These are phyloP conservation scores for Apocynum venetum DNA, from an alignment of 257 asterid genomes.

Conservation along the genomic window DNA sequence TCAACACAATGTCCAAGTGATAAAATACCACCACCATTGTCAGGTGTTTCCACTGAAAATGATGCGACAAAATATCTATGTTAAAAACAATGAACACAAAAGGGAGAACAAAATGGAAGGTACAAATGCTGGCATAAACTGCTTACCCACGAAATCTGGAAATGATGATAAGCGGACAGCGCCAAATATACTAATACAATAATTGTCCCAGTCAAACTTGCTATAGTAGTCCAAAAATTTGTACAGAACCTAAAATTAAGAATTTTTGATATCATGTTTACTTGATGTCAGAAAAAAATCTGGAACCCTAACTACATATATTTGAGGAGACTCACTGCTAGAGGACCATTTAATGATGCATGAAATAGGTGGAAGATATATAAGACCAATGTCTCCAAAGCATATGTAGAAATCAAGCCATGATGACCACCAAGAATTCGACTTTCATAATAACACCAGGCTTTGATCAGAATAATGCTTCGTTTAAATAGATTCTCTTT, in stretches of 20 bases:
- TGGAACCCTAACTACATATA: slow-evolving; percentile 11
- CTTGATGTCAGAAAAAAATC: slow-evolving; percentile 15
- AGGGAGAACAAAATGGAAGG: not conserved
- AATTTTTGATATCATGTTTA: slow-evolving; percentile 20
- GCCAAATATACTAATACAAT: slow-evolving; percentile 66
- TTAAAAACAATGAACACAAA: slow-evolving; percentile 7
- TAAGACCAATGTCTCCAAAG: slow-evolving; percentile 82
- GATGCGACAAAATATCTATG: slow-evolving; percentile 7
- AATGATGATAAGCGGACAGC: slow-evolving; percentile 61
- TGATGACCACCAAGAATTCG: slow-evolving; percentile 93
- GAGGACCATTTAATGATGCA: slow-evolving; percentile 69
- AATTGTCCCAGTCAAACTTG: slow-evolving; percentile 83
- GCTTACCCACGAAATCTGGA: slow-evolving; percentile 69
- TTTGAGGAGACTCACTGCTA: slow-evolving; percentile 56
- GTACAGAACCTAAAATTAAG: slow-evolving; percentile 59
- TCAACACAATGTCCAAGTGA: slow-evolving; percentile 51
- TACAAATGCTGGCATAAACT: slow-evolving; percentile 10
- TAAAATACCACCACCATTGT: slow-evolving; percentile 43
- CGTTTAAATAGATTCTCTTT: slow-evolving; percentile 78
- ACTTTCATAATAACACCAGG: slow-evolving; percentile 98
- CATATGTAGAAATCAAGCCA: slow-evolving; percentile 91
- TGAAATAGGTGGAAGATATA: slow-evolving; percentile 83
- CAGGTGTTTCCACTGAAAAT: slow-evolving; percentile 61
- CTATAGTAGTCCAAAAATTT: slow-evolving; percentile 84
- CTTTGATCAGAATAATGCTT: slow-evolving; percentile 79